A percentile compares a stretch with the other conserved stretches of the same genome.
Conservation (phyloP, 2,329 filamentous ascomycete genomes). For the Clonostachys solani region DNA sequence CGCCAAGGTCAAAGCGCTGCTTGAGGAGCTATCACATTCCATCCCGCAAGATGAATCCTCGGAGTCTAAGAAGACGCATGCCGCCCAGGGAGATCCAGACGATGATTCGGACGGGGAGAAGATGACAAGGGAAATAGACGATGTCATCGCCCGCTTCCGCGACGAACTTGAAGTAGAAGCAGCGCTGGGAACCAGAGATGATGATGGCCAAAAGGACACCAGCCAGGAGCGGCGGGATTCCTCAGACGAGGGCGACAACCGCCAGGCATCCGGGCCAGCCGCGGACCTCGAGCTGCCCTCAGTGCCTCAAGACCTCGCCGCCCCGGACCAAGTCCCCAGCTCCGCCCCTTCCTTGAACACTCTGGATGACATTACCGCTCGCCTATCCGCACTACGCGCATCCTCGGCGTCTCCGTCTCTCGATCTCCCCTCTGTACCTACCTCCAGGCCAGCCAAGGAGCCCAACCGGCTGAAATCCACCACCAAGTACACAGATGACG, state of each 20-base stretch:
- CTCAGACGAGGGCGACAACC: not conserved
- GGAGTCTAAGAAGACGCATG: constrained; percentile 1
- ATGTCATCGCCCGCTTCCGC: constrained; percentile 37
- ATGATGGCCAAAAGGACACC: too few relatives aligned
- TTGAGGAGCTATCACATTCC: constrained; percentile 27
- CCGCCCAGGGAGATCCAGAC: constrained; percentile 11
- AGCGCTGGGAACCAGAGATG: constrained; percentile 4
- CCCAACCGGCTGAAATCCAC: constrained; percentile 30
- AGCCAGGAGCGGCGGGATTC: not conserved
- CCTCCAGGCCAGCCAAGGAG: constrained; percentile 38
- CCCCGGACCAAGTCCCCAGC: constrained; percentile 26
- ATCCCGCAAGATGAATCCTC: constrained; percentile 18
- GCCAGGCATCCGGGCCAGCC: constrained; percentile 4
- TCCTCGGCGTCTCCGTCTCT: constrained; percentile 22
- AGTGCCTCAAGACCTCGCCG: constrained; percentile 34
- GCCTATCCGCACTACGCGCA: constrained; percentile 46
- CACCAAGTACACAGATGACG: constrained; percentile 59
- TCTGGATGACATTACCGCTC: constrained; percentile 40
- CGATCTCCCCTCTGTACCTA: constrained; percentile 44
- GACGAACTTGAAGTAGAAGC: constrained; percentile 38
- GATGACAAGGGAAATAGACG: constrained; percentile 38
- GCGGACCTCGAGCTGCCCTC: constrained; percentile 34
- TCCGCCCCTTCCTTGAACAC: constrained; percentile 15
- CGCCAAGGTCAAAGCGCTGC: constrained; percentile 24
- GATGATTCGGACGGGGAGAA: constrained; percentile 47